Conservation (phyloP, 169 alveolate genomes). For the Plasmodium falciparum region DNA sequence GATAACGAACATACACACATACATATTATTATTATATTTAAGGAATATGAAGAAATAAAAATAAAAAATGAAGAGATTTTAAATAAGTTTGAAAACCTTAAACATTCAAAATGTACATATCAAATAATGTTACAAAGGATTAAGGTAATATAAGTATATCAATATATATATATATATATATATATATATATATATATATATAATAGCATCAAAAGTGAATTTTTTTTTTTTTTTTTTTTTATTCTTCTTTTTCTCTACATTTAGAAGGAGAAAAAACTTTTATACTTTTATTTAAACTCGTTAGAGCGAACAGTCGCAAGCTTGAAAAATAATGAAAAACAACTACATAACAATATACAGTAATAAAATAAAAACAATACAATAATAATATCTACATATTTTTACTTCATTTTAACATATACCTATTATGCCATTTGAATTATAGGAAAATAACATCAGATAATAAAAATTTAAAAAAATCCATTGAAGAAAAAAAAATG, state of each 20-base stretch:
- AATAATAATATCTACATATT: background rate
- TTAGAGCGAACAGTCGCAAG: conserved; percentile 53
- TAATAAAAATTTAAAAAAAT: conserved; percentile 63
- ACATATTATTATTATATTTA: background rate
- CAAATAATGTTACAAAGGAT: conserved; percentile 71
- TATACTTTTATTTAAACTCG: conserved; percentile 62
- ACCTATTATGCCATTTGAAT: background rate
- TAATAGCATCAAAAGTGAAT: no score
- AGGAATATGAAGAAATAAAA: conserved; percentile 68
- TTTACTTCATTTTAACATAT: background rate
- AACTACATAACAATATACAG: conserved; percentile 47
- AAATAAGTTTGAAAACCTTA: conserved; percentile 60
- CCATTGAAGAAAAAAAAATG: conserved; percentile 72
- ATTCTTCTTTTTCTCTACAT: background rate
- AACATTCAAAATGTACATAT: conserved; percentile 60
- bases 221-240: no score
- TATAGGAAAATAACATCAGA: conserved; percentile 64
- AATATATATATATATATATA: background rate
- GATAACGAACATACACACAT: background rate
- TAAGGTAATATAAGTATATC: conserved; percentile 15
- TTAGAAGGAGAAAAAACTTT: conserved; percentile 63
- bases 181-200: conserved; percentile 7
- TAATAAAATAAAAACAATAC: conserved; percentile 29
- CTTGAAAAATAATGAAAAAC: conserved; percentile 61
- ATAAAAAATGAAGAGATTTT: conserved; percentile 53